Evolutionary conservation across 1,284 basidiomycete genomes (phyloP), one percentile per base, ranked within the genome.

Genomic region (Malassezia arunalokei): DNA sequence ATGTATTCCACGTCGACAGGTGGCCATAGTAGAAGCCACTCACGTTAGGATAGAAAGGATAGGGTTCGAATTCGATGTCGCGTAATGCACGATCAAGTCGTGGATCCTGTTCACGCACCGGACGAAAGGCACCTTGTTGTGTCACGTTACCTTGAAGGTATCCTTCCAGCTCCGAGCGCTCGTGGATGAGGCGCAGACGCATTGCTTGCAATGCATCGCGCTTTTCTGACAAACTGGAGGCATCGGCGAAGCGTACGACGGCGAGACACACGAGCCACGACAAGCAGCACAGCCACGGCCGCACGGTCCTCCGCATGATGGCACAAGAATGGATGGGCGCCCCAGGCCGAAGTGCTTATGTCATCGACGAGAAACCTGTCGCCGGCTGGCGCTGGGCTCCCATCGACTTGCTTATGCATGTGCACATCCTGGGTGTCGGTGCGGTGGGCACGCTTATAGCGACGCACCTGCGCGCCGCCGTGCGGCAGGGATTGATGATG

Each of bases 391-490:
- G 33, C 33, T 35, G 11, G 33, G n/a, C 11, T 35, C 33, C 3
- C 2, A 11, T 2, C 33, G 3, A 15, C 33, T 40, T 12, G 11
- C 20, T 40, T 38, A 72, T 72, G 70, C 60, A 66, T 9, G 67
- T 68, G 47, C 70, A 73, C 51, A 59, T 73, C 43, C 52, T 71
- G 4, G 70, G 70, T 41, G 64, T 70, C 7, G 70, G 70, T 33
- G 60, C 65, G 31, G 62, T 71, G 32, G 70, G 70, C 45, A 60
- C 67, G 14, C 59, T 73, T 20, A 53, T 73, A 27, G 67, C 66
- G 15, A 63, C 66, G 44, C 70, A 73, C 41, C 50, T 70, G 35
- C 49, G 33, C 47, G 47, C 44, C 38, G 43, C 43, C 40, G 51
- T 61, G 39, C 59, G 58, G 31, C 55, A 58, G 43, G 53, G 61